A percentile compares a stretch with the other conserved stretches of the same genome.
Evolutionary conservation across 345 rosid genomes (phyloP).

Genomic region (Lepidium aucheri): DNA sequence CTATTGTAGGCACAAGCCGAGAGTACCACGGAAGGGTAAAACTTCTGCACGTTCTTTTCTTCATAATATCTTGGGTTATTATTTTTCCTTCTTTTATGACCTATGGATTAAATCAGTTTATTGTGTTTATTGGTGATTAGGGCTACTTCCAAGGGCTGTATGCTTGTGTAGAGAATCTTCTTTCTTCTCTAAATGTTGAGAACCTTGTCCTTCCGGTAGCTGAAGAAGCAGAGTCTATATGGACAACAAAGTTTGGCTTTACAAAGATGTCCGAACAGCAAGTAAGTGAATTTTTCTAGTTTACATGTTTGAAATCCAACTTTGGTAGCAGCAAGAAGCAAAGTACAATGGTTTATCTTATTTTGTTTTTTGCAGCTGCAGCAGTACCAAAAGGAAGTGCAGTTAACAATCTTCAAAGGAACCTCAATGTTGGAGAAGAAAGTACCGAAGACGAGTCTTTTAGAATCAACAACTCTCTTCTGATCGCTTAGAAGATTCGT

Average conservation of each 20-base stretch:
- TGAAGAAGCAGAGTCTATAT: slow-evolving; percentile 87
- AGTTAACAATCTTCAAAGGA: slow-evolving; percentile 78
- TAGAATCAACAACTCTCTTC: slow-evolving; percentile 22
- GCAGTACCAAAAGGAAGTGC: slow-evolving; percentile 55
- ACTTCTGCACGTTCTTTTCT: not conserved
- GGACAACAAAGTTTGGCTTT: slow-evolving; percentile 90
- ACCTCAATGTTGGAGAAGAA: slow-evolving; percentile 83
- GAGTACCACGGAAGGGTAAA: slow-evolving; percentile 89
- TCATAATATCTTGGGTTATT: not conserved
- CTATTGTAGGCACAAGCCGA: slow-evolving; percentile 85
- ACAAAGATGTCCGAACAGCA: slow-evolving; percentile 59
- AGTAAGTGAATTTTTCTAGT: slow-evolving; percentile 35
- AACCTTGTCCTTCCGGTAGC: slow-evolving; percentile 95
- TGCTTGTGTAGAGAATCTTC: slow-evolving; percentile 71
- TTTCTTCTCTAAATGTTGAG: slow-evolving; percentile 64
- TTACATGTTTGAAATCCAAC: not conserved
- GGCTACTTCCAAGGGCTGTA: slow-evolving; percentile 90
- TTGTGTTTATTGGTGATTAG: slow-evolving; percentile 24
- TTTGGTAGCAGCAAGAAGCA: not conserved
- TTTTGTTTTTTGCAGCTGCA: slow-evolving; percentile 38
- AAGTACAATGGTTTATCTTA: not conserved
- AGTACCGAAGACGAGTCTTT: slow-evolving; percentile 27
- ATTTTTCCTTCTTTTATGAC: too few relatives aligned
- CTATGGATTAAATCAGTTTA: not conserved
- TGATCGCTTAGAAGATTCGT: slow-evolving; percentile 3